Base-by-base conservation (phyloP, 2,329 filamentous ascomycete genomes). In the Ophiognomonia clavigignenti-juglandacearum region DNA sequence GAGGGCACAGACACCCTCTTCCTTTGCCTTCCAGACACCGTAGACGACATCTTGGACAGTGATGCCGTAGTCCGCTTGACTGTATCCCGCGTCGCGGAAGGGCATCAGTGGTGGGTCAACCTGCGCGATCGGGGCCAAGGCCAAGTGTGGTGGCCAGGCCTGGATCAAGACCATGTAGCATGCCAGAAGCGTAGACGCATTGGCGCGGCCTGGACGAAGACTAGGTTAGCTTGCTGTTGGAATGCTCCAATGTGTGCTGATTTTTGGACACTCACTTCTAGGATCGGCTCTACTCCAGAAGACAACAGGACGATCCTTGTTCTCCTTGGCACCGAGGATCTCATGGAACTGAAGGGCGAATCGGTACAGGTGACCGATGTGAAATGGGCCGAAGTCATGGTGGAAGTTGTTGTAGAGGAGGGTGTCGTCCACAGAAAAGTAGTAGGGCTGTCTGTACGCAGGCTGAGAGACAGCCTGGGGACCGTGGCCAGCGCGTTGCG, bases 141-240 rank as follows among this genome's bases (percentile, higher is more conserved):
- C 93, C 59, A 97, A 74, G 72, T 98, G 93, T 43, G 93, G 93
- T 39, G 93, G 88, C 93, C 93, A 98, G 35, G 88, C 88, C 70
- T 98, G 93, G 58, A 98, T 96, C 55, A 98, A 72, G 36, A 98
- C 91, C 91, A 98, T 97, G 72, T 98, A 98, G 72, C 90, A 96
- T 45, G 93, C 92, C 38, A 98, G 80, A 61, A 98, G 79, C 64
- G 91, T 96, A 23, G 93, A 90, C 39, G 93, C 90, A 68, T 98
- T 98, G 56, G 88, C 88, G 63, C 93, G 85, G 65, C 86, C 86
- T 91, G 45, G n/a, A 27, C 31, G 31, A n/a, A n/a, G n/a, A n/a
- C n/a, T n/a, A n/a, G n/a, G 54, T 60, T 54, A 61, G 68, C 55
- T 51, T 23, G 50, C n/a, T 36, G 16, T 11, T 11, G 34, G 18